Evolutionary conservation across 257 asterid genomes (phyloP), one percentile per base, ranked within the genome.

Genomic region (Avicennia marina): DNA sequence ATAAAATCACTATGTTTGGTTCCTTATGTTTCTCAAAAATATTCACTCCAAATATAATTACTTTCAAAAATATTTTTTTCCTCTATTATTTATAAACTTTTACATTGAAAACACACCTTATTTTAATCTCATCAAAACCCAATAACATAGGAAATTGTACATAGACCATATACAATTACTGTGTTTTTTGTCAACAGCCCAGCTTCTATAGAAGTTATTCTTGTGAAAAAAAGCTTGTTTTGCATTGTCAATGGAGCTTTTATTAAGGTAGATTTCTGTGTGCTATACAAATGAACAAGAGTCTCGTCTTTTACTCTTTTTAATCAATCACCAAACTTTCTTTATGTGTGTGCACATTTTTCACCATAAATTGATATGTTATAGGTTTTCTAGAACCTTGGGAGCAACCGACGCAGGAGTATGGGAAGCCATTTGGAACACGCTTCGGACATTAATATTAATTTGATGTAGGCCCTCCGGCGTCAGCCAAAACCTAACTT

Each of bases 361-460:
- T n/a, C n/a, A n/a, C n/a, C n/a, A 29, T 24, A 16, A 33, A 36
- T 69, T 57, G 25, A 43, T 65, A 60, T 70, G 25, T 41, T 80
- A 70, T 43, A 82, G 95, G 95, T 71, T 75, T 76, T 38, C 55
- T 82, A 72, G 68, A 86, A 71, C 56, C 61, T 34, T 80, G 89
- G 91, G 91, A 82, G 80, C 89, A 76, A 78, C 87, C 89, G 25
- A n/a, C 77, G 0, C 87, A 75, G 55, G 87, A 86, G 42, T 82
- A 72, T 4, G 79, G 81, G 67, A 86, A 76, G 54, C 89, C 87
- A 45, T 83, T 80, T 72, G 78, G 79, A 82, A 66, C 66, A 21
- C 29, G 16, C 7, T 26, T 1, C 17, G 13, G 33, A n/a, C 7
- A 7, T 27, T 56, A 29, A 43, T 50, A 41, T 58, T 46, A 24